These are phyloP conservation scores for Stylosanthes scabra DNA, from an alignment of 331 rosid genomes.

Conservation along the genomic window DNA sequence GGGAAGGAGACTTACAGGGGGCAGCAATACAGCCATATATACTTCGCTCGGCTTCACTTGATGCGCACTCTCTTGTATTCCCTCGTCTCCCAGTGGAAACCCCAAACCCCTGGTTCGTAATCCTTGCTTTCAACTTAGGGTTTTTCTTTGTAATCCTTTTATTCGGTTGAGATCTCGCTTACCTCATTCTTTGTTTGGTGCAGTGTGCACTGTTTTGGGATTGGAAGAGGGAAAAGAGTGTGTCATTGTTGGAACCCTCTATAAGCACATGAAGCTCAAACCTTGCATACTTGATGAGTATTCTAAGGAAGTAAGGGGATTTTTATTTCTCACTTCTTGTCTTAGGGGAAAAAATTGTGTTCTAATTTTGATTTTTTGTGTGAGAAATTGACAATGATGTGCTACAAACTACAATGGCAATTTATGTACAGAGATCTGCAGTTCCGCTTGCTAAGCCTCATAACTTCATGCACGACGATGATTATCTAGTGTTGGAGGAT, in stretches of 20 bases:
- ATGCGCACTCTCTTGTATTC: conserved; percentile 83
- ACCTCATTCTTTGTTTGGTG: conserved; percentile 13
- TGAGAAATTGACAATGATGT: conserved; percentile 24
- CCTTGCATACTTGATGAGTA: conserved; percentile 91
- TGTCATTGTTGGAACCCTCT: conserved; percentile 84
- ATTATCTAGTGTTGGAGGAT: conserved; percentile 84
- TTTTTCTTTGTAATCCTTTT: conserved; percentile 5
- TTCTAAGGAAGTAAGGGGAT: conserved; percentile 70
- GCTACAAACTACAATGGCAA: conserved; percentile 10
- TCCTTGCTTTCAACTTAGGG: conserved; percentile 28
- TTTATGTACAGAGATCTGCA: conserved; percentile 63
- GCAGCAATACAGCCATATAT: conserved; percentile 91
- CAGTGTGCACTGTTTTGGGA: conserved; percentile 79
- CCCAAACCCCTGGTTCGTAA: conserved; percentile 67
- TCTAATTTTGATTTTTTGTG: not conserved
- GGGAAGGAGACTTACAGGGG: conserved; percentile 74
- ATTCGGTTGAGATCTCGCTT: not conserved
- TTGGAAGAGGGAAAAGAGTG: conserved; percentile 87
- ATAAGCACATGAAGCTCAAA: conserved; percentile 94
- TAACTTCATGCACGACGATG: conserved; percentile 81
- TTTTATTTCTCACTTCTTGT: not conserved
- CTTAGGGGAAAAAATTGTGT: too few relatives aligned
- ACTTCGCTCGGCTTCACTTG: conserved; percentile 85
- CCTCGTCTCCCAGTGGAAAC: conserved; percentile 73
- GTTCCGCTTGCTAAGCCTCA: conserved; percentile 74